A percentile compares a stretch with the other conserved stretches of the same genome.
phyloP scores from a whole-genome alignment of 2,329 filamentous ascomycete genomes.

The Monilinia fructigena region DNA sequence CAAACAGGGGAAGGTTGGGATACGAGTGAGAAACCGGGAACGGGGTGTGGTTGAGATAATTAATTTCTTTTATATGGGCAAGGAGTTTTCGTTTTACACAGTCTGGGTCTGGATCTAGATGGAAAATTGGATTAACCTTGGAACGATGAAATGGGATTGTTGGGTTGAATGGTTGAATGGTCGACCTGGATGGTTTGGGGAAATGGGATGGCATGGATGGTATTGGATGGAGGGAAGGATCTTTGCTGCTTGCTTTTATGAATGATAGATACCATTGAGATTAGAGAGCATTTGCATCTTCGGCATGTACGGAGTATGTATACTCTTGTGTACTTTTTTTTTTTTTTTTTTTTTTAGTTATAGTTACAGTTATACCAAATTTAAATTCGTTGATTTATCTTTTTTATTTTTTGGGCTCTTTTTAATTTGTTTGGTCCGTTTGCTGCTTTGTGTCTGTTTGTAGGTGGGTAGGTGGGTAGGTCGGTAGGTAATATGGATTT shows the following conservation, averaged over 20 bases:
- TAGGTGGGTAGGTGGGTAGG: too few relatives aligned
- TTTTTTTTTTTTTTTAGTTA: too few relatives aligned
- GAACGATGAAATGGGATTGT: background rate
- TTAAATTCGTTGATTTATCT: background rate
- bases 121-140: background rate
- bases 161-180: background rate
- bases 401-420: too few relatives aligned
- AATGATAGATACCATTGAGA: conserved; percentile 17
- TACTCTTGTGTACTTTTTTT: background rate
- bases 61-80: background rate
- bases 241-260: background rate
- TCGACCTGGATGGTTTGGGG: background rate
- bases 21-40: background rate
- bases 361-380: background rate
- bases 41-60: background rate
- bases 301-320: background rate
- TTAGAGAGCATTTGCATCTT: background rate
- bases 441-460: too few relatives aligned
- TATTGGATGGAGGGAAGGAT: background rate
- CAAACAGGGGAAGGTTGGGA: background rate
- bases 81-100: too few relatives aligned
- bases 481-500: too few relatives aligned
- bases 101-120: background rate
- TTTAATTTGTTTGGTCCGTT: too few relatives aligned
- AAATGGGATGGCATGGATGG: too few relatives aligned